A percentile compares a stretch with the other conserved stretches of the same genome.
phyloP scores from a whole-genome alignment of 1,284 basidiomycete genomes.

The Clitocybe nebularis region DNA sequence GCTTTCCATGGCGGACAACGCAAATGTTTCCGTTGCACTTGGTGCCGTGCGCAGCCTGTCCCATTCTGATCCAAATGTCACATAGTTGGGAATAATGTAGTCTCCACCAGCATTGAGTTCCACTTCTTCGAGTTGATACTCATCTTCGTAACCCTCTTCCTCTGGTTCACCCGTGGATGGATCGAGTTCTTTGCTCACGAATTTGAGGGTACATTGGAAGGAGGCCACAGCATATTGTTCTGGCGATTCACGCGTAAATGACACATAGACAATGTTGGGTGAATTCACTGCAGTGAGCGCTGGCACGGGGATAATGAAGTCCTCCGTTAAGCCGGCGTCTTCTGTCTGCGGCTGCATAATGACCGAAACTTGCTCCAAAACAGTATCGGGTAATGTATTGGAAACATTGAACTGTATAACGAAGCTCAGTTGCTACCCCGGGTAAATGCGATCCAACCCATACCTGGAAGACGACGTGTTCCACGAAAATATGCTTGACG shows the following conservation, averaged over 20 bases:
- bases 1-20: constrained; percentile 88
- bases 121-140: constrained; percentile 96
- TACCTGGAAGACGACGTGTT: constrained; percentile 95
- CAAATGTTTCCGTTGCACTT: constrained; percentile 89
- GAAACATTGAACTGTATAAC: constrained; percentile 86
- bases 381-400: constrained; percentile 98
- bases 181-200: constrained; percentile 96
- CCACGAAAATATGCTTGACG: constrained; percentile 96
- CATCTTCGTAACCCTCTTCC: constrained; percentile 97
- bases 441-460: constrained; percentile 15
- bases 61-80: constrained; percentile 93
- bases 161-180: constrained; percentile 96
- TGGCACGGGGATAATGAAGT: constrained; percentile 90
- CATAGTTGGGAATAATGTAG: constrained; percentile 92
- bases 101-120: constrained; percentile 89
- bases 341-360: constrained; percentile 83
- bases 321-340: constrained; percentile 80
- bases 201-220: constrained; percentile 94
- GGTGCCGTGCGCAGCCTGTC: constrained; percentile 79
- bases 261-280: constrained; percentile 87
- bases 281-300: constrained; percentile 68
- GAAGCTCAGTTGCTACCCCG: not conserved
- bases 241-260: constrained; percentile 82
- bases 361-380: constrained; percentile 94
- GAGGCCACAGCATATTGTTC: constrained; percentile 79